phyloP scores from a whole-genome alignment of 305 asterid genomes.

The Ilex paraguariensis region DNA sequence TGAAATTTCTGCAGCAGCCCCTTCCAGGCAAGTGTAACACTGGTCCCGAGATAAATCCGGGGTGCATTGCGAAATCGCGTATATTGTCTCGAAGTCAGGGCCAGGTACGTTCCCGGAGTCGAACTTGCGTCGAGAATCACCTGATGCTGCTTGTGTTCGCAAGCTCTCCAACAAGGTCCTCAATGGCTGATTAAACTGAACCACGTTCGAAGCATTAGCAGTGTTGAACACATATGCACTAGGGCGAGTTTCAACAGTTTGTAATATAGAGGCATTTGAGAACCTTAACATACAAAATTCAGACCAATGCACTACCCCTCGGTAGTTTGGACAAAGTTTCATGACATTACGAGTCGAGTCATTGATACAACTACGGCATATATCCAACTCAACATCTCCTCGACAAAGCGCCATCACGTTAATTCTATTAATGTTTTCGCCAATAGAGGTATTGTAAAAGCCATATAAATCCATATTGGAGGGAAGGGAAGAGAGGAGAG shows the following conservation, averaged over 20 bases:
- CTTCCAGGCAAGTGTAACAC: no score
- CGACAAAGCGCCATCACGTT: conserved; percentile 20
- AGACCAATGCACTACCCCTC: conserved; percentile 14
- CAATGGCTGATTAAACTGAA: conserved; percentile 12
- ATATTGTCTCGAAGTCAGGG: conserved; percentile 2
- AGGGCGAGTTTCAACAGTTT: background rate
- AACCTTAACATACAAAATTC: conserved; percentile 15
- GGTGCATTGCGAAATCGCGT: background rate
- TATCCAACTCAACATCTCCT: conserved; percentile 17
- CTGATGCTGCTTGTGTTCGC: background rate
- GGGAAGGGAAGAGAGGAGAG: conserved; percentile 13
- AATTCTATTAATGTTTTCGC: conserved; percentile 9
- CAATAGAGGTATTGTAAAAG: conserved; percentile 18
- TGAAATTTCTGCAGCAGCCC: no score
- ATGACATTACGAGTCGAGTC: background rate
- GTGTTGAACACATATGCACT: background rate
- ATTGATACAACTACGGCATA: conserved; percentile 13
- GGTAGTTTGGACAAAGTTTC: conserved; percentile 12
- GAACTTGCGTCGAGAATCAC: conserved; percentile 14
- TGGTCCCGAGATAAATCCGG: no score
- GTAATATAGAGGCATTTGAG: conserved; percentile 13
- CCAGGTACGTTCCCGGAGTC: conserved; percentile 11
- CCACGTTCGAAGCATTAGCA: background rate
- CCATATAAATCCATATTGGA: conserved; percentile 13
- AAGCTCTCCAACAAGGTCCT: background rate